Evolutionary conservation across 2,329 filamentous ascomycete genomes (phyloP).

Genomic region (Lachnellula willkommii): DNA sequence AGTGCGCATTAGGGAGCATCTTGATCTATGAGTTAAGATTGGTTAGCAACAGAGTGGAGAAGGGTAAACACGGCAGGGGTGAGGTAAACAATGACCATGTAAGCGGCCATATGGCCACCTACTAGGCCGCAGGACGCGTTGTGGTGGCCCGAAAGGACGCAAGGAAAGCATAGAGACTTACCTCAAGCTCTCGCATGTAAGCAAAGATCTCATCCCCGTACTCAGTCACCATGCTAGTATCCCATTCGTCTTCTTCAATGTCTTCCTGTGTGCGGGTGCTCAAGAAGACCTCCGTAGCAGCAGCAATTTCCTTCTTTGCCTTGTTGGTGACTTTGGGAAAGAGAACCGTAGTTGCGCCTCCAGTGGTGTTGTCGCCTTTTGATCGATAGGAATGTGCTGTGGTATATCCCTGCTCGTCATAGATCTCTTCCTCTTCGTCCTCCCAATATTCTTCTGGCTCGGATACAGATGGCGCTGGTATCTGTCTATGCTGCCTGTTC

Average conservation of each 20-base stretch:
- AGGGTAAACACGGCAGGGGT: constrained; percentile 6
- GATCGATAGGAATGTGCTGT: constrained; percentile 76
- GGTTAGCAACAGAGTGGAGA: constrained; percentile 27
- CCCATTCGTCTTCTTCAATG: constrained; percentile 82
- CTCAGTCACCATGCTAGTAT: constrained; percentile 96
- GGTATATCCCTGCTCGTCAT: constrained; percentile 63
- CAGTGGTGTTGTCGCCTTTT: constrained; percentile 66
- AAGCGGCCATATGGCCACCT: constrained; percentile 8
- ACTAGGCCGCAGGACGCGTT: constrained; percentile 7
- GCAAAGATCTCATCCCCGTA: constrained; percentile 94
- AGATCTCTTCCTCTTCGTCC: constrained; percentile 62
- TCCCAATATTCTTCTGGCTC: constrained; percentile 72
- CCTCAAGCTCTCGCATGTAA: constrained; percentile 88
- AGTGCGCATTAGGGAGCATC: constrained; percentile 83
- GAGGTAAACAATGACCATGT: constrained; percentile 19
- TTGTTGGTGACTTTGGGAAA: constrained; percentile 67
- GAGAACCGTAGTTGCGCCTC: constrained; percentile 58
- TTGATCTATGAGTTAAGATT: constrained; percentile 47
- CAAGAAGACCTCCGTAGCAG: constrained; percentile 38
- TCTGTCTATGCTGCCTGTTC: constrained; percentile 12
- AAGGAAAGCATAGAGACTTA: constrained; percentile 34
- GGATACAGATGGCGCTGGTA: constrained; percentile 30
- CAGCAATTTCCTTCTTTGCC: constrained; percentile 66
- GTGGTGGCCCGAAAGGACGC: background rate
- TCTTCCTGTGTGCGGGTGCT: constrained; percentile 56